Evolutionary conservation across 2,329 filamentous ascomycete genomes (phyloP), one percentile per base, ranked within the genome.

Genomic region (Fusarium virguliforme): DNA sequence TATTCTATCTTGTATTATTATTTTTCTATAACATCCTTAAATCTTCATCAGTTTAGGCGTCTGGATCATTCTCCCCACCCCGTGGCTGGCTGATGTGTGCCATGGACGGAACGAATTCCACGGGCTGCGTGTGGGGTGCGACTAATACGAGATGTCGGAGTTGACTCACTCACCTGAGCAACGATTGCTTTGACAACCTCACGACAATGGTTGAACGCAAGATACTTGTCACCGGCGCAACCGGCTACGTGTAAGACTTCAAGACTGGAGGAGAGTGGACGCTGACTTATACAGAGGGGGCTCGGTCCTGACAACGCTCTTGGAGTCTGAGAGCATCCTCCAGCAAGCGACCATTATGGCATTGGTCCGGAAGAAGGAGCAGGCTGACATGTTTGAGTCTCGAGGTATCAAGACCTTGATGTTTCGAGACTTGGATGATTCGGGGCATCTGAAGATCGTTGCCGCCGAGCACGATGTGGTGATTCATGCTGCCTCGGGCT

Each of bases 241-340:
- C 62, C 1, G 62, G 65, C 13, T 70, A 68, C 1, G 48, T 68
- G 60, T 66, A 59, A 61, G 34, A 5, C 18, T 37, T n/a, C 2
- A 4, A 15, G 1, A 8, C 34, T 12, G 6, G 5, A 9, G 4
- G 2, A 10, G 34, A n/a, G n/a, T n/a, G n/a, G n/a, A n/a, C n/a
- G n/a, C n/a, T n/a, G n/a, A n/a, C n/a, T n/a, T n/a, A n/a, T n/a
- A n/a, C n/a, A 30, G 67, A 22, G 65, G 65, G 5, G 65, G 68
- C 6, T 62, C 65, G 15, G 68, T 65, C 8, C 56, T 70, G 18
- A 51, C 58, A 10, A 51, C 65, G 10, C 34, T 70, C 22, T 60
- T 68, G 18, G 1, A 34, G n/a, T 70, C 58, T 2, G 10, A 34
- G 4, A 41, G 50, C 8, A 46, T 32, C 4, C 34, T 55, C 28